Evolutionary conservation across 371 early-diverging fungal species (phyloP).

Genomic region (Homolaphlyctis polyrhiza): DNA sequence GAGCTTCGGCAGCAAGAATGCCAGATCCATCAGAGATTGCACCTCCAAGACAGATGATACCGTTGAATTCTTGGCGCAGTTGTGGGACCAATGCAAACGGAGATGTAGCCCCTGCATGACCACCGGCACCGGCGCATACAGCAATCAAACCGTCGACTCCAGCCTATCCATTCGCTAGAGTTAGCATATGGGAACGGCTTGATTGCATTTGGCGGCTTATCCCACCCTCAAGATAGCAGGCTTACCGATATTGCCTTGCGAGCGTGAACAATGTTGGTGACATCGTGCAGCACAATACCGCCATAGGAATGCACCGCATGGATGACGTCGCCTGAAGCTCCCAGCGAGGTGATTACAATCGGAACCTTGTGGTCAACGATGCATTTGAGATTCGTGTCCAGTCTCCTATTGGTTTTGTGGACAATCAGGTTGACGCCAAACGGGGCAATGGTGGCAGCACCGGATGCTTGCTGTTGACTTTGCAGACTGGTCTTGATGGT

Average conservation of each 20-base stretch:
- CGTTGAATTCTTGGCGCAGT: conserved; percentile 14
- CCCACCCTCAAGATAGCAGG: too few relatives aligned
- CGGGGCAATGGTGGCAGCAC: too few relatives aligned
- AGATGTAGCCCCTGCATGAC: conserved; percentile 20
- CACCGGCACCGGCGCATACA: conserved; percentile 24
- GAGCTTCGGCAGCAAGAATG: conserved; percentile 15
- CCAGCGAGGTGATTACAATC: conserved; percentile 22
- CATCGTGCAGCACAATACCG: conserved; percentile 27
- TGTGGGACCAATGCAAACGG: conserved; percentile 25
- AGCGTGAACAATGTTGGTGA: conserved; percentile 23
- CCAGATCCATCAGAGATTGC: conserved; percentile 18
- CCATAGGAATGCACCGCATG: conserved; percentile 20
- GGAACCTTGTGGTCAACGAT: conserved; percentile 22
- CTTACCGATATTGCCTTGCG: conserved; percentile 16
- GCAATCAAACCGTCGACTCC: conserved; percentile 28
- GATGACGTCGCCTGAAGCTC: conserved; percentile 21
- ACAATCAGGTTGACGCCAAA: conserved; percentile 28
- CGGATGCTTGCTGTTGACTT: not conserved
- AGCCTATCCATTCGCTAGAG: conserved; percentile 4
- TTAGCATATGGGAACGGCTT: too few relatives aligned
- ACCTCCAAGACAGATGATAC: conserved; percentile 15
- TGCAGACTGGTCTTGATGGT: conserved; percentile 2
- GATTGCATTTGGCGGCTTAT: too few relatives aligned
- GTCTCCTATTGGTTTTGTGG: conserved; percentile 23
- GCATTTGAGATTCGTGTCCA: conserved; percentile 12